Percentiles rank a stretch among this genome's conserved stretches.
phyloP scores from a whole-genome alignment of 371 early-diverging fungal genomes.

The Mucor velutinosus region DNA sequence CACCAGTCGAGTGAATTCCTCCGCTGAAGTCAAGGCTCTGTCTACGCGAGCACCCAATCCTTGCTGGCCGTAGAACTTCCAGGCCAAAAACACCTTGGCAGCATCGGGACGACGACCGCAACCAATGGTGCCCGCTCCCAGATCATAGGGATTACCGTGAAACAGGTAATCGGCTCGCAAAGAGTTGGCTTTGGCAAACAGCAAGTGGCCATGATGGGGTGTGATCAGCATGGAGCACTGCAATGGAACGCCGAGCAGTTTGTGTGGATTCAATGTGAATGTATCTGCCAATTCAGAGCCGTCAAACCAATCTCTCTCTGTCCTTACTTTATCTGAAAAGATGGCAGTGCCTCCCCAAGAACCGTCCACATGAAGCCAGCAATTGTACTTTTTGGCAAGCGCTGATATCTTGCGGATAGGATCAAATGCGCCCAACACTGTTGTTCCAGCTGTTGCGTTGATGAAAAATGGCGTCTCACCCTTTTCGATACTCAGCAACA shows the following conservation, averaged over 20 bases:
- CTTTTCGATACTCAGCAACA: constrained; percentile 44
- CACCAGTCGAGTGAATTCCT: constrained; percentile 42
- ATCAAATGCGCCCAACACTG: constrained; percentile 84
- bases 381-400: constrained; percentile 63
- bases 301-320: constrained; percentile 49
- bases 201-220: constrained; percentile 45
- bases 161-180: constrained; percentile 77
- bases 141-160: constrained; percentile 71
- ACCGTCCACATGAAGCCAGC: constrained; percentile 89
- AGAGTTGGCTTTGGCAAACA: constrained; percentile 62
- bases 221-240: constrained; percentile 83
- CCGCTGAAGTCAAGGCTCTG: constrained; percentile 49
- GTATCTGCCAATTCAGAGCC: constrained; percentile 69
- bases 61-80: constrained; percentile 75
- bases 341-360: constrained; percentile 84
- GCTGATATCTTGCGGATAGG: constrained; percentile 62
- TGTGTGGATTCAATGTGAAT: constrained; percentile 85
- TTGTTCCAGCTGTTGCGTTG: constrained; percentile 87
- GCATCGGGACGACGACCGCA: constrained; percentile 89
- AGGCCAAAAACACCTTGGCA: constrained; percentile 80
- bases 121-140: constrained; percentile 84
- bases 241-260: constrained; percentile 81
- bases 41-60: constrained; percentile 57
- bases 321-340: constrained; percentile 53
- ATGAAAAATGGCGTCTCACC: constrained; percentile 77